Evolutionary conservation across 1,139 yeast species (phyloP).

Genomic region (Geotrichum australiense): DNA sequence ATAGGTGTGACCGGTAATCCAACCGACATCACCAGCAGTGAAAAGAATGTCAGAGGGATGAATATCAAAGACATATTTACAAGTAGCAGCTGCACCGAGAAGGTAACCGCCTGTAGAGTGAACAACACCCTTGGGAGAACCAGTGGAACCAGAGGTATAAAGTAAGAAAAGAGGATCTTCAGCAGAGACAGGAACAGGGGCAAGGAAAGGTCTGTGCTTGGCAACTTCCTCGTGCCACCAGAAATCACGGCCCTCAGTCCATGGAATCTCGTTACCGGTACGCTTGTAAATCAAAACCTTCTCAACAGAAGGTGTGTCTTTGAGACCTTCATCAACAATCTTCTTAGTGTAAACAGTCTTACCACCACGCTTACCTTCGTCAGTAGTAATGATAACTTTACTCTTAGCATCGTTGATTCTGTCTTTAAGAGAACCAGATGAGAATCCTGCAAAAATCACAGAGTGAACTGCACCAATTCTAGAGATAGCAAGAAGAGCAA

Average conservation of each 20-base stretch:
- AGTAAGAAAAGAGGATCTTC: slow-evolving; percentile 92
- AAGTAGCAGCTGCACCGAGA: slow-evolving; percentile 90
- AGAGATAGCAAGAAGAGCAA: slow-evolving; percentile 90
- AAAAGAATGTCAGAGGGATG: slow-evolving; percentile 83
- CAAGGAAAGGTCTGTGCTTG: slow-evolving; percentile 75
- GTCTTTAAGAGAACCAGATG: slow-evolving; percentile 87
- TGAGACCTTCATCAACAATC: slow-evolving; percentile 89
- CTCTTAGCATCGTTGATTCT: slow-evolving; percentile 85
- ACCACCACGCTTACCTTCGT: slow-evolving; percentile 96
- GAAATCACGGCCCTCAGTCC: slow-evolving; percentile 79
- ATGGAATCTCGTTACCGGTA: slow-evolving; percentile 65
- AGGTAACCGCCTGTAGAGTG: slow-evolving; percentile 93
- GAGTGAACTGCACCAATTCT: slow-evolving; percentile 96
- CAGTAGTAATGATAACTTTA: slow-evolving; percentile 87
- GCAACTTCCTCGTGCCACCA: slow-evolving; percentile 89
- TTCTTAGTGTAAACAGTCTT: slow-evolving; percentile 84
- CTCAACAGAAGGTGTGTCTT: slow-evolving; percentile 68
- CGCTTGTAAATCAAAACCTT: slow-evolving; percentile 82
- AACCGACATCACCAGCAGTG: slow-evolving; percentile 98
- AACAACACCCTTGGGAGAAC: slow-evolving; percentile 97
- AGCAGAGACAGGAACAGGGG: slow-evolving; percentile 81
- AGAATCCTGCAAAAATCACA: slow-evolving; percentile 94
- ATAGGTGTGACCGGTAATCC: slow-evolving; percentile 98
- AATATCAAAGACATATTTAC: slow-evolving; percentile 88
- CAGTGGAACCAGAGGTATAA: slow-evolving; percentile 95